Evolutionary conservation across 352 stramenopile genomes (phyloP).

Genomic region (Globisporangium cystogenes): DNA sequence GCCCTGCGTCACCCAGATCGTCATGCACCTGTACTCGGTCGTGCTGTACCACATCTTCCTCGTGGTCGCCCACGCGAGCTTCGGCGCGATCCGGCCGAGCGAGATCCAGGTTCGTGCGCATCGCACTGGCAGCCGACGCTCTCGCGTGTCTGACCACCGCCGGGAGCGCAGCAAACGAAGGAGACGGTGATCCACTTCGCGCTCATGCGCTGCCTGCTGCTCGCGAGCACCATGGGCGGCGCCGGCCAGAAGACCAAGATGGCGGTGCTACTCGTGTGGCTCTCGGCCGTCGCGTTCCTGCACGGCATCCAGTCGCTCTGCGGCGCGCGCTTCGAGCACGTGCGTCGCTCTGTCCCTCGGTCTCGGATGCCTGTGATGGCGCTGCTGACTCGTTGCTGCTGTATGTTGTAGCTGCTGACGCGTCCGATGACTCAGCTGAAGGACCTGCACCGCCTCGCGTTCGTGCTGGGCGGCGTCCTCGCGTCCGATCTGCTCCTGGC

Average conservation of each 20-base stretch:
- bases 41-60: conserved; percentile 65
- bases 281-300: conserved; percentile 54
- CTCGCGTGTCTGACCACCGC: not conserved
- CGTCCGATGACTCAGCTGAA: conserved; percentile 48
- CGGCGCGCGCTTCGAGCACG: conserved; percentile 57
- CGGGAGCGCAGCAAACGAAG: conserved; percentile 49
- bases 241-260: conserved; percentile 28
- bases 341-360: too few relatives aligned
- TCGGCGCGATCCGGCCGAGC: conserved; percentile 37
- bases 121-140: not conserved
- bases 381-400: not conserved
- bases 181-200: conserved; percentile 75
- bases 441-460: conserved; percentile 52
- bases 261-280: conserved; percentile 55
- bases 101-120: conserved; percentile 40
- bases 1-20: conserved; percentile 37
- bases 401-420: conserved; percentile 35
- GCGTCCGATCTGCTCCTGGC: conserved; percentile 39
- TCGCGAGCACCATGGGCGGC: conserved; percentile 58
- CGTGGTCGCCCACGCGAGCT: conserved; percentile 30
- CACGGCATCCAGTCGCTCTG: conserved; percentile 55
- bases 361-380: too few relatives aligned
- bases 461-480: conserved; percentile 32
- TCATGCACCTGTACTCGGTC: conserved; percentile 67
- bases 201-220: conserved; percentile 64